Evolutionary conservation across 2,329 filamentous ascomycete genomes (phyloP), one percentile per base, ranked within the genome.

Genomic region (Madurella mycetomatis): DNA sequence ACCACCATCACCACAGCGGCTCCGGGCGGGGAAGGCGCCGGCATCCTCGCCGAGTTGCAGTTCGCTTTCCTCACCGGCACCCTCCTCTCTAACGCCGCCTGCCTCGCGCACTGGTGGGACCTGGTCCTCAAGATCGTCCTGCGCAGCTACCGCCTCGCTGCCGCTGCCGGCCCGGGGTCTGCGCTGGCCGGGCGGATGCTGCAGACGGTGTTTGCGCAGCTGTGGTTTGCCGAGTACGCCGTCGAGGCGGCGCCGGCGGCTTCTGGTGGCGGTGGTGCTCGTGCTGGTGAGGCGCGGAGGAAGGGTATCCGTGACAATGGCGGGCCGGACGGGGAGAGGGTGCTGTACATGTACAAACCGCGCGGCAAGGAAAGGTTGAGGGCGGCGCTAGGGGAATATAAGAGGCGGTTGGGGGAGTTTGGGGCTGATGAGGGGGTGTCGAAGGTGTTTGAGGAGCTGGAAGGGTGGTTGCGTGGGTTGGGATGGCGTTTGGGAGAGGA

Each of bases 31-130:
- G 9, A 56, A 53, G 1, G 71, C 72, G 32, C 68, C 70, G 1
- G 76, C 51, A 67, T 85, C 25, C 65, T 82, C 5, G 83, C 81
- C 45, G 83, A 86, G 63, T 66, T 85, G 1, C 83, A 86, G 60
- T 79, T 85, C 64, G 75, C 76, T 41, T 86, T 79, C 61, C 62
- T 85, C 4, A 77, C 77, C 0, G 82, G 82, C 39, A 75, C 79
- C 64, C 74, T 81, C 51, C 74, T 85, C 1, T 77, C 78, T 41
- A 86, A 84, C 64, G 69, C 79, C 41, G 73, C 79, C 9, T 85
- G 82, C 60, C 70, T 84, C 42, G 80, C 83, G 57, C 82, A 86
- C 57, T 86, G 82, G 83, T 81, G 76, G 72, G 74, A 82, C 61
- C 73, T 83, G 57, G 66, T 78, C 3, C 72, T 79, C 40, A 75